Conservation (phyloP, 495 filamentous ascomycete genomes). For the Tuber umbilicatum region DNA sequence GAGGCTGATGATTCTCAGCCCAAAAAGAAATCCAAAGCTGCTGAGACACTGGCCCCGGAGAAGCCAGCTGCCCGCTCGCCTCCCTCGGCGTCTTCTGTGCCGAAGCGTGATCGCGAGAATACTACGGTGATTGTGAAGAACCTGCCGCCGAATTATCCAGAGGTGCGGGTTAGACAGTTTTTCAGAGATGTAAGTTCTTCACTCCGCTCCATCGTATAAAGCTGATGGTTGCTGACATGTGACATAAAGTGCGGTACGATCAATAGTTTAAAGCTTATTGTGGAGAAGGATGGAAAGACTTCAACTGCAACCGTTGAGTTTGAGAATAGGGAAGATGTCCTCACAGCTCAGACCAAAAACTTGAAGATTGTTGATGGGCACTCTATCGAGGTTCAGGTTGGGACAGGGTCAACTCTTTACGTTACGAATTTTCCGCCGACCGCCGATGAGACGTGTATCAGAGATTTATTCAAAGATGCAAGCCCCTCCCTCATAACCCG, state of each 20-base stretch:
- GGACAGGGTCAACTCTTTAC: conserved; percentile 69
- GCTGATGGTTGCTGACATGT: conserved; percentile 32
- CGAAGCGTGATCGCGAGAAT: conserved; percentile 81
- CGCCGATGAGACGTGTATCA: conserved; percentile 75
- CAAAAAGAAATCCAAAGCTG: conserved; percentile 36
- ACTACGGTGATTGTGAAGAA: conserved; percentile 73
- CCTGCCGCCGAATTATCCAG: conserved; percentile 60
- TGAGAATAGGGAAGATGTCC: conserved; percentile 66
- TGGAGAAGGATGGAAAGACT: conserved; percentile 53
- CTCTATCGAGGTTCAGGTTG: conserved; percentile 64
- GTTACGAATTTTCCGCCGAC: conserved; percentile 85
- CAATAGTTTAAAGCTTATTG: conserved; percentile 62
- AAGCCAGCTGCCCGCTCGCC: conserved; percentile 38
- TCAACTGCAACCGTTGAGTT: conserved; percentile 78
- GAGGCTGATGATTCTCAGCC: conserved; percentile 34
- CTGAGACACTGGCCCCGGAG: conserved; percentile 37
- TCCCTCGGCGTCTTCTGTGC: conserved; percentile 43
- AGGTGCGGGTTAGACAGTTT: conserved; percentile 72
- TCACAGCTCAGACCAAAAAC: conserved; percentile 70
- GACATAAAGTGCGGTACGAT: conserved; percentile 61
- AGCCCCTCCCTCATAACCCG: conserved; percentile 26
- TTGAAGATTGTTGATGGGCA: conserved; percentile 65
- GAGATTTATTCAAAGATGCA: conserved; percentile 62
- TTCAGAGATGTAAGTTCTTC: conserved; percentile 63
- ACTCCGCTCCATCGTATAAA: neutral